Percentiles rank a stretch among this genome's conserved stretches.
phyloP scores from a whole-genome alignment of 78 protist species.

The Dictyostelium firmibasis region DNA sequence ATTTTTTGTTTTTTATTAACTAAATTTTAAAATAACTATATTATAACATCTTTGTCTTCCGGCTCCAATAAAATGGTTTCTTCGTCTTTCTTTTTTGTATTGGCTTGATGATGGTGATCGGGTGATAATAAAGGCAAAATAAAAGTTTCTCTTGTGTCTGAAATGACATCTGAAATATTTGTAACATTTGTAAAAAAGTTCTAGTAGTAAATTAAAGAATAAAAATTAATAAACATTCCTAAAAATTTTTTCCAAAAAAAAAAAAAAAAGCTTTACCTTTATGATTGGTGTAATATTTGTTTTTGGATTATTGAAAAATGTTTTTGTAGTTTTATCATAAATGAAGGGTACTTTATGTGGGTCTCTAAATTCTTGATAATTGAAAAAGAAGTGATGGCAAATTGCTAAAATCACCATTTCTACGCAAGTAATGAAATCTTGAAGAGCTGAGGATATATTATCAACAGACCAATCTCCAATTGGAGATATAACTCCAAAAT shows the following conservation, averaged over 20 bases:
- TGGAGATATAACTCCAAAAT: constrained; percentile 50
- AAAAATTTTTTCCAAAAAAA: background rate
- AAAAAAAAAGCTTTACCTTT: no score
- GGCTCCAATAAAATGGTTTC: background rate
- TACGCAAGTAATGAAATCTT: constrained; percentile 63
- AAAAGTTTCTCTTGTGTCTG: constrained; percentile 49
- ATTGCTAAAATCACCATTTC: constrained; percentile 66
- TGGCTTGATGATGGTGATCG: background rate
- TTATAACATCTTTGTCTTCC: background rate
- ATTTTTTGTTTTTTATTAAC: no score
- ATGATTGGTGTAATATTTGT: constrained; percentile 24
- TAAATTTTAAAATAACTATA: background rate
- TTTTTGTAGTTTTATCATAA: constrained; percentile 30
- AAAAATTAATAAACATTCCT: background rate
- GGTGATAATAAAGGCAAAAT: constrained; percentile 44
- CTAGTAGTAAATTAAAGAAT: background rate
- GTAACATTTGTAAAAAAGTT: constrained; percentile 51
- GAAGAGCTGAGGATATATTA: constrained; percentile 41
- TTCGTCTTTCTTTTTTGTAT: background rate
- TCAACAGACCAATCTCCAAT: constrained; percentile 24
- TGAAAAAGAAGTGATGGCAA: constrained; percentile 39
- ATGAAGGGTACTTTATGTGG: constrained; percentile 52
- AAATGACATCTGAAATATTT: constrained; percentile 42
- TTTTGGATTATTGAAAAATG: constrained; percentile 53
- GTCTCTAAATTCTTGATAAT: constrained; percentile 59